Evolutionary conservation across 1,284 basidiomycete genomes (phyloP).

Genomic region (Lentinula novae-zelandiae): DNA sequence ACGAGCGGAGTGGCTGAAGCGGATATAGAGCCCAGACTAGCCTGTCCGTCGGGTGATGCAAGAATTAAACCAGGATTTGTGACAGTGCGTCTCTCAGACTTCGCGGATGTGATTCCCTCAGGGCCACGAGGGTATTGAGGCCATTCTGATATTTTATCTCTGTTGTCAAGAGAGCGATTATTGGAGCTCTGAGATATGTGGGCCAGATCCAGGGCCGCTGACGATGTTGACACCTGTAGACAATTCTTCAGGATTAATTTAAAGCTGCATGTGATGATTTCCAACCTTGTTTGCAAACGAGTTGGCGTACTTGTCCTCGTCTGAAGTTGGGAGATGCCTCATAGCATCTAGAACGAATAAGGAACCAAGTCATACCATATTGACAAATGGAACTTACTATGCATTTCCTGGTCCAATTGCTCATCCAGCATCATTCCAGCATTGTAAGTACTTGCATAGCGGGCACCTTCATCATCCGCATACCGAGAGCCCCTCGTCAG

Average conservation of each 20-base stretch:
- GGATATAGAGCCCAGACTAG: conserved; percentile 45
- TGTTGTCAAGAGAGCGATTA: conserved; percentile 50
- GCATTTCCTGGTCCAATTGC: conserved; percentile 87
- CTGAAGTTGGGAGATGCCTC: conserved; percentile 86
- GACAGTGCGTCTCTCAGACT: conserved; percentile 60
- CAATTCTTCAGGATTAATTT: conserved; percentile 10
- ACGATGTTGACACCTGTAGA: conserved; percentile 77
- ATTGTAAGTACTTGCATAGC: conserved; percentile 62
- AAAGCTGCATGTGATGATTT: conserved; percentile 14
- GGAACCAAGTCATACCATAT: background rate
- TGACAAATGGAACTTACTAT: conserved; percentile 54
- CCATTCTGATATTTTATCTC: conserved; percentile 88
- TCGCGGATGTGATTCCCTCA: conserved; percentile 44
- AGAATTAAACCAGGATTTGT: conserved; percentile 70
- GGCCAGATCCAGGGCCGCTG: conserved; percentile 90
- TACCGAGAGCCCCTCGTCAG: conserved; percentile 45
- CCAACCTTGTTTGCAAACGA: conserved; percentile 66
- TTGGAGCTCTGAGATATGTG: conserved; percentile 79
- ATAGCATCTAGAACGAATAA: conserved; percentile 68
- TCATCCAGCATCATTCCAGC: conserved; percentile 87
- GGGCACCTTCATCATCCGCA: conserved; percentile 49
- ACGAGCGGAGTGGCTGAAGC: conserved; percentile 61
- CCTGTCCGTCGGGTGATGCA: conserved; percentile 46
- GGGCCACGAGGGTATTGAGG: conserved; percentile 76
- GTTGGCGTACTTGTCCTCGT: conserved; percentile 80